phyloP scores from a whole-genome alignment of 2,329 filamentous ascomycete genomes.

The Diaporthe caulivora region DNA sequence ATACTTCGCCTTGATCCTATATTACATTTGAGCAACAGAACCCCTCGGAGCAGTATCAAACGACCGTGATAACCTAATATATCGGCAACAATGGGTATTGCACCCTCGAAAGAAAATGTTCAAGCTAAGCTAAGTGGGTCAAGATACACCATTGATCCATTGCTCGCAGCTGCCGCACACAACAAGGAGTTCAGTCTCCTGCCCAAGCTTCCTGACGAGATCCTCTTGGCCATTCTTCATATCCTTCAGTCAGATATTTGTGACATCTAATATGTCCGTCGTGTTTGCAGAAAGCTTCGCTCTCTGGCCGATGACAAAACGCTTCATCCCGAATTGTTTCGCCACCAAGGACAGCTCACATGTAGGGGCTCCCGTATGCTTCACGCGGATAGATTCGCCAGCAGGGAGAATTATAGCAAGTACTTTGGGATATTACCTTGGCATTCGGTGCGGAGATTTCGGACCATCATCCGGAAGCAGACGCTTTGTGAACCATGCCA shows the following conservation, averaged over 20 bases:
- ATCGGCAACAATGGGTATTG: background rate
- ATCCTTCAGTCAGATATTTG: background rate
- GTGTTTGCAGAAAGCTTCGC: background rate
- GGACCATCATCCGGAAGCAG: background rate
- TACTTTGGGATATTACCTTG: background rate
- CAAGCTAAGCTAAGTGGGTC: background rate
- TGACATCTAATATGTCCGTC: background rate
- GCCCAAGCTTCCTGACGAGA: slow-evolving; percentile 3
- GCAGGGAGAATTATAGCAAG: background rate
- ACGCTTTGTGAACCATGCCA: background rate
- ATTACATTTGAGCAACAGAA: no score
- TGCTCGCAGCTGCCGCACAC: background rate
- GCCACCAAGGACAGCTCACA: background rate
- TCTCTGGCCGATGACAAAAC: background rate
- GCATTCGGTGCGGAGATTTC: background rate
- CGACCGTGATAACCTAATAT: no score
- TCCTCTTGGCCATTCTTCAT: background rate
- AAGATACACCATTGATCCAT: background rate
- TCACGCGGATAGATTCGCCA: background rate
- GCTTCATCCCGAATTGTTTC: background rate
- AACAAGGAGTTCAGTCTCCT: background rate
- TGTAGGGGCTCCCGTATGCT: background rate
- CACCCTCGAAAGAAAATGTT: background rate
- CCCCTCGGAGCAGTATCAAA: no score
- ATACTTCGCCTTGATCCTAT: no score